Evolutionary conservation across 2,329 filamentous ascomycete species (phyloP), one percentile per base, ranked within the genome.

Genomic region (Orbilia brochopaga): DNA sequence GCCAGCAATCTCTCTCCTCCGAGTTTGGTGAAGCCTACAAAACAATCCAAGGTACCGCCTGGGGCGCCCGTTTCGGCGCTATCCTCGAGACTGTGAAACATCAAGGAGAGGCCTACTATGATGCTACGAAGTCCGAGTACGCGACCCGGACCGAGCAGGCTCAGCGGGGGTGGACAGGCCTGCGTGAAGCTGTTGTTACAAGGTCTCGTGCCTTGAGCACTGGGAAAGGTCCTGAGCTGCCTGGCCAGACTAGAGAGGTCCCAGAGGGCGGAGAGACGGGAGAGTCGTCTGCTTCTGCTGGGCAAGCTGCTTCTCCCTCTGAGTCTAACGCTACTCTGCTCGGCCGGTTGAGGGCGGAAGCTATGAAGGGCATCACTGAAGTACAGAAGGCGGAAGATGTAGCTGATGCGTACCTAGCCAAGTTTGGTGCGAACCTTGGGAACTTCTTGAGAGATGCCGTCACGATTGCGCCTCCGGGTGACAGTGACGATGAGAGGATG

Each of bases 11-110:
- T 58, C 85, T 99, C 75, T 95, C 95, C 78, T 85, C 87, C 75
- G 94, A 99, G 78, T 85, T 99, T 74, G 91, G 96, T 80, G 91
- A 97, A 80, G 94, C 93, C 5, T 97, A 97, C 83, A 92, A 91
- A 78, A 92, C 92, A 23, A 90, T 99, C 78, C 93, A 91, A 2
- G 86, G 87, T 75, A 96, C 91, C 77, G 90, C 91, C 10, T 99
- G 94, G 94, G 94, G 93, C 50, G 87, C 89, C 21, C 87, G 86
- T 76, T 86, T 99, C 32, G 93, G 94, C 37, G 93, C 92, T 5
- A 90, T 96, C 79, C 88, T 96, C 78, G 90, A 90, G 52, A 93
- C 85, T 77, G 92, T 96, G n/a, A 90, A 92, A 78, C 96, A 96
- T 81, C 92, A 96, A 87, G 89, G 92, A 77, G 91, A 92, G 80